phyloP scores from a whole-genome alignment of 2,329 filamentous ascomycete genomes.

The Epichloe bromicola region DNA sequence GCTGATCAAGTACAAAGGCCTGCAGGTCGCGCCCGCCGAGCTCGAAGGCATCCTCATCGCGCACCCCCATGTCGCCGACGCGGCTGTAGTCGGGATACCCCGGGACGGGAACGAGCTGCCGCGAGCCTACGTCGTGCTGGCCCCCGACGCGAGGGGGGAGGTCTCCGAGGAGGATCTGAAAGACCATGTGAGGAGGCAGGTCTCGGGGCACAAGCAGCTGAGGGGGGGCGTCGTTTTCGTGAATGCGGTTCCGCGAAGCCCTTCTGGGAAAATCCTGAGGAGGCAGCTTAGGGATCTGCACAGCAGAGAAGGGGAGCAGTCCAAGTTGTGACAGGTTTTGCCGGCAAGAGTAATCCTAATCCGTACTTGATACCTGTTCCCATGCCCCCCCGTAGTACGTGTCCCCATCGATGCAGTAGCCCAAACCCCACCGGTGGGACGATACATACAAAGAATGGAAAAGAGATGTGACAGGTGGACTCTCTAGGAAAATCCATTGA shows the following conservation, averaged over 20 bases:
- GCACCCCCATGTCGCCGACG: slow-evolving; percentile 35
- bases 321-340: not conserved
- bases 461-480: no score
- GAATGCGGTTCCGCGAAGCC: slow-evolving; percentile 54
- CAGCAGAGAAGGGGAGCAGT: not conserved
- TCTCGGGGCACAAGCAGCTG: slow-evolving; percentile 49
- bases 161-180: slow-evolving; percentile 14
- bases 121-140: slow-evolving; percentile 25
- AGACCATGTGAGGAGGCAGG: slow-evolving; percentile 14
- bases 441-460: no score
- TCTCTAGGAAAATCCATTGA: no score
- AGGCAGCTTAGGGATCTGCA: slow-evolving; percentile 20
- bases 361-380: not conserved
- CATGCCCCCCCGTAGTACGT: no score
- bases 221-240: slow-evolving; percentile 60
- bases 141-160: slow-evolving; percentile 11
- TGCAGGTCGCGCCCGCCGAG: slow-evolving; percentile 55
- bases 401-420: no score
- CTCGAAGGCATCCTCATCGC: slow-evolving; percentile 35
- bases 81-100: slow-evolving; percentile 47
- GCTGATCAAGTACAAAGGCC: slow-evolving; percentile 42
- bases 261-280: slow-evolving; percentile 34
- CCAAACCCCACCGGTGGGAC: no score
- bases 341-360: no score
- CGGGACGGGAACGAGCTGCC: slow-evolving; percentile 33